Conservation (phyloP, 2,329 filamentous ascomycete genomes). For the Botrytis pseudocinerea region DNA sequence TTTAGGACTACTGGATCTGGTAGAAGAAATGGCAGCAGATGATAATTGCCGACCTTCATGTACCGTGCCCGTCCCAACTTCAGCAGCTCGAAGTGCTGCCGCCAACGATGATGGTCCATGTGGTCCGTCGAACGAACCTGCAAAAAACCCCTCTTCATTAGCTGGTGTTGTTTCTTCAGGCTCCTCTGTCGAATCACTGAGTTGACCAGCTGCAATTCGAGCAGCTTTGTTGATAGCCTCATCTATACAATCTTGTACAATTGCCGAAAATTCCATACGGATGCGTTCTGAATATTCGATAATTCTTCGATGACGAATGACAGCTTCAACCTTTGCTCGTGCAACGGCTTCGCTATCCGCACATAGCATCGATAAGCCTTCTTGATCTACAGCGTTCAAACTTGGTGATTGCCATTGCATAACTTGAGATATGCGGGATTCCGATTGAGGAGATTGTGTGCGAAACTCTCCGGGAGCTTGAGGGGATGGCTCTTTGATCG, state of each 20-base stretch:
- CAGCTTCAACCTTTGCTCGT: conserved; percentile 86
- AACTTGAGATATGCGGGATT: conserved; percentile 91
- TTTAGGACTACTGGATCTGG: conserved; percentile 78
- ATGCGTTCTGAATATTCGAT: conserved; percentile 96
- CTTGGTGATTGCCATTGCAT: conserved; percentile 95
- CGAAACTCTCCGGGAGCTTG: conserved; percentile 74
- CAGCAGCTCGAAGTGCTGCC: conserved; percentile 49
- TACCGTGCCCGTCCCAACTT: conserved; percentile 28
- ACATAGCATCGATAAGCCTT: conserved; percentile 84
- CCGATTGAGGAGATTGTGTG: conserved; percentile 93
- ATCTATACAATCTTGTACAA: conserved; percentile 94
- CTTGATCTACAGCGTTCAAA: conserved; percentile 86
- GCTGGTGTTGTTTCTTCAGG: conserved; percentile 46
- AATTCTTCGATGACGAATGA: conserved; percentile 86
- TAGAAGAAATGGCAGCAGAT: conserved; percentile 59
- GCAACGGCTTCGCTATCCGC: conserved; percentile 84
- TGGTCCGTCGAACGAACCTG: conserved; percentile 57
- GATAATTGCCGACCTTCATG: conserved; percentile 49
- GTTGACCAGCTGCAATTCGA: conserved; percentile 78
- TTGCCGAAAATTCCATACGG: conserved; percentile 85
- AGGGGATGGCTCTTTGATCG: conserved; percentile 79
- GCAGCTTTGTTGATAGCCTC: conserved; percentile 88
- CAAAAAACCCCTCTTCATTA: conserved; percentile 53
- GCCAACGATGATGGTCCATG: conserved; percentile 53
- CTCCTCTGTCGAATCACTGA: conserved; percentile 71